Evolutionary conservation across 768 basidiomycete species (phyloP).

Genomic region (Naganishia friedmannii): DNA sequence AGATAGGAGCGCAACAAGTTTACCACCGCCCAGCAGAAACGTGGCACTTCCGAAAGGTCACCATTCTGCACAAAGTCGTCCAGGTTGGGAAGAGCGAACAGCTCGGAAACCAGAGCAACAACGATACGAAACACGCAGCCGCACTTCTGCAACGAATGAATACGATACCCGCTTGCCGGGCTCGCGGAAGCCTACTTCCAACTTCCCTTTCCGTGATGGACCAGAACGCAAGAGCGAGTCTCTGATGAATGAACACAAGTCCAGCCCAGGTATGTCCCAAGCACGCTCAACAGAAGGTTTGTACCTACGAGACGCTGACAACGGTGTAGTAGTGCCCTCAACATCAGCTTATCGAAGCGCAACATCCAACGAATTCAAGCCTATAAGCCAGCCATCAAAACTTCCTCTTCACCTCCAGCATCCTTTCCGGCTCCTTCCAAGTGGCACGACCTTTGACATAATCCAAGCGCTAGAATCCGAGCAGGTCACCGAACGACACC

Average conservation of each 20-base stretch:
- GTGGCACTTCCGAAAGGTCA: not conserved
- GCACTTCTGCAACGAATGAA: not conserved
- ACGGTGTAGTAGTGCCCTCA: not conserved
- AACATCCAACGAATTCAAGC: not conserved
- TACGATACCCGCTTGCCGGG: not conserved
- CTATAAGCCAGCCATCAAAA: not conserved
- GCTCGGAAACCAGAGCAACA: not conserved
- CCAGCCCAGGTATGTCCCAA: not conserved
- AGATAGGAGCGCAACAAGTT: not conserved
- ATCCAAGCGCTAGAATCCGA: not conserved
- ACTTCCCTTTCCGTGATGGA: too few species aligned
- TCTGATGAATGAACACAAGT: too few species aligned
- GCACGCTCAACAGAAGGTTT: not conserved
- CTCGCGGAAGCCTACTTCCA: not conserved
- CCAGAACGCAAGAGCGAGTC: too few species aligned
- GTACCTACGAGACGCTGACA: not conserved
- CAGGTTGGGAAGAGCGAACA: not conserved
- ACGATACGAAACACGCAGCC: not conserved
- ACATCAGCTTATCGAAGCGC: not conserved
- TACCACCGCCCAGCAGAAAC: too few species aligned
- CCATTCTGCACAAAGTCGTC: not conserved
- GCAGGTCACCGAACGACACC: constrained; percentile 13
- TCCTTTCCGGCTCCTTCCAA: constrained; percentile 25
- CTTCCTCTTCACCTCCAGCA: constrained; percentile 21
- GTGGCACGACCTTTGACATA: constrained; percentile 20